A percentile compares a stretch with the other conserved stretches of the same genome.
These are phyloP conservation scores for Avena eriantha DNA, from an alignment of 176 grass and related monocot species.

Conservation along the genomic window DNA sequence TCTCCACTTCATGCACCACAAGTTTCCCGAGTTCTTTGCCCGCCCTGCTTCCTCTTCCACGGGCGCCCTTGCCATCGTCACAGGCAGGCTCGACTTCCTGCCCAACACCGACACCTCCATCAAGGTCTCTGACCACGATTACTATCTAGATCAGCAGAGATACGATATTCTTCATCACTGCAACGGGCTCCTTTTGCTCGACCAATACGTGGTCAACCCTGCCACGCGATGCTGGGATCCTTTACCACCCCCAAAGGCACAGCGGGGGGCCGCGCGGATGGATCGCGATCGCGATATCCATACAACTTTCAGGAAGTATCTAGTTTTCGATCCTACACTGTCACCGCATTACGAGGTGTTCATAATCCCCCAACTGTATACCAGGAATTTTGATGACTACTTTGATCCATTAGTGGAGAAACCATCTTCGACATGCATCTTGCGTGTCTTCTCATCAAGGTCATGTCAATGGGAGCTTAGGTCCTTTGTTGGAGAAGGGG, in stretches of 20 bases:
- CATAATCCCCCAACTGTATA: not conserved
- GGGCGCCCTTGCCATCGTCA: not conserved
- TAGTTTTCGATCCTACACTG: not conserved
- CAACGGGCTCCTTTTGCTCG: not conserved
- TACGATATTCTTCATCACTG: not conserved
- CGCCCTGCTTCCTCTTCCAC: not conserved
- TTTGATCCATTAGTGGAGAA: not conserved
- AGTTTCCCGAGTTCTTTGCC: not conserved
- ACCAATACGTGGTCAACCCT: not conserved
- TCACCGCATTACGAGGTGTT: slow-evolving; percentile 3
- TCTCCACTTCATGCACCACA: not conserved
- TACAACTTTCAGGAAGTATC: not conserved
- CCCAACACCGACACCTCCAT: not conserved
- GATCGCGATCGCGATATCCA: too few species aligned
- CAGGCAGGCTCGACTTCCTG: not conserved
- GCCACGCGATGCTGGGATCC: not conserved
- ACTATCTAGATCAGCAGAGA: not conserved
- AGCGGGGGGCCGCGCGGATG: too few species aligned
- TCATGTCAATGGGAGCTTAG: not conserved
- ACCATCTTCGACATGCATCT: not conserved
- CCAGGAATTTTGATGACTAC: not conserved
- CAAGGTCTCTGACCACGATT: not conserved
- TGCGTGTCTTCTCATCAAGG: not conserved
- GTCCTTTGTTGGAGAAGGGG: not conserved
- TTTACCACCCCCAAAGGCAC: not conserved